Percentiles rank a stretch among this genome's conserved stretches.
Conservation (phyloP, 352 stramenopile genomes). For the Phytophthora fragariaefolia region DNA sequence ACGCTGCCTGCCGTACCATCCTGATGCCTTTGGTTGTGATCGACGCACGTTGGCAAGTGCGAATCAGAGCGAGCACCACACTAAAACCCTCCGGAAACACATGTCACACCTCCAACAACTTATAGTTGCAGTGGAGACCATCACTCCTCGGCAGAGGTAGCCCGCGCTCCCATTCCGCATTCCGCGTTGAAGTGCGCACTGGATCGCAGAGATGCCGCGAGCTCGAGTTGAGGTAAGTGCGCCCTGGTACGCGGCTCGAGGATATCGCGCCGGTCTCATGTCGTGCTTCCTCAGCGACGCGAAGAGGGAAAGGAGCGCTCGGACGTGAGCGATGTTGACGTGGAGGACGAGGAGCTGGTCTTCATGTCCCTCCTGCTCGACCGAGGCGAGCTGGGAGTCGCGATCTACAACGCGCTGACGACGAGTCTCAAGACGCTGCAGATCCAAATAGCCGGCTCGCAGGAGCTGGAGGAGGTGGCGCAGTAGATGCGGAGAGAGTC, state of each 20-base stretch:
- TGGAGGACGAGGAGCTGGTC: conserved; percentile 57
- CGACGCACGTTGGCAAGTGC: conserved; percentile 30
- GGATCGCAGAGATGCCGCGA: conserved; percentile 16
- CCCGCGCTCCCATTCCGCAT: conserved; percentile 5
- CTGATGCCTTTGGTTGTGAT: conserved; percentile 8
- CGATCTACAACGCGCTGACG: conserved; percentile 76
- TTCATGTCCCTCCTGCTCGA: conserved; percentile 82
- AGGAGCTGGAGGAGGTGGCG: conserved; percentile 59
- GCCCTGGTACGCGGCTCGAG: background rate
- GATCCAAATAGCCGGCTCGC: conserved; percentile 41
- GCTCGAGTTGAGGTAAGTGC: conserved; percentile 19
- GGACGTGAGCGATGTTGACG: conserved; percentile 37
- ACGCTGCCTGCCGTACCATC: conserved; percentile 21
- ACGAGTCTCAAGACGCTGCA: conserved; percentile 76
- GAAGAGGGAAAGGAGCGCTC: conserved; percentile 9
- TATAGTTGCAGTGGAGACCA: conserved; percentile 29
- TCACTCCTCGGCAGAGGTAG: conserved; percentile 24
- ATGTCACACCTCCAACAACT: conserved; percentile 36
- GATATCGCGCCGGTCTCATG: conserved; percentile 2
- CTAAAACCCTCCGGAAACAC: conserved; percentile 24
- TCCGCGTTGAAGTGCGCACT: conserved; percentile 21
- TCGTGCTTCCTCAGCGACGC: conserved; percentile 10
- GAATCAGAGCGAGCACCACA: conserved; percentile 35
- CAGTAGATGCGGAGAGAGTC: background rate
- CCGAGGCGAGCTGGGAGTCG: conserved; percentile 65